Conservation (phyloP, 768 basidiomycete species). For the Fomitopsis serialis region DNA sequence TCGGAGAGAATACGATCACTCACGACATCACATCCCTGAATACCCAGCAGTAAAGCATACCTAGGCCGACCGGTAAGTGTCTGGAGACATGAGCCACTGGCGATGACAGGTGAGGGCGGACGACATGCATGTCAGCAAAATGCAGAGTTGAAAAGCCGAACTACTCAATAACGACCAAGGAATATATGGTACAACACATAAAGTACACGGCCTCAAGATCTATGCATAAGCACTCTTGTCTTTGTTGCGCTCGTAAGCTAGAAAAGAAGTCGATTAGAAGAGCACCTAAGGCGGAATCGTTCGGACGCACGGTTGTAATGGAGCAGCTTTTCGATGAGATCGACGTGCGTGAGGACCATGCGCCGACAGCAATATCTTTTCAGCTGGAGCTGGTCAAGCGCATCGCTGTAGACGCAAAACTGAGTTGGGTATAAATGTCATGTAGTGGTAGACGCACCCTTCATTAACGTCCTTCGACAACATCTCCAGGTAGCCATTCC, state of each 20-base stretch:
- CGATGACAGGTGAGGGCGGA: too few relatives aligned
- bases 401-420: slow-evolving; percentile 51
- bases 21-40: too few relatives aligned
- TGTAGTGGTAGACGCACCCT: slow-evolving; percentile 67
- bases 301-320: slow-evolving; percentile 84
- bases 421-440: not conserved
- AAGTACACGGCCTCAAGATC: too few relatives aligned
- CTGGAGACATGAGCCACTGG: too few relatives aligned
- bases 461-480: slow-evolving; percentile 79
- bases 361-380: slow-evolving; percentile 95
- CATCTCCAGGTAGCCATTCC: slow-evolving; percentile 82
- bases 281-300: not conserved
- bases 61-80: too few relatives aligned
- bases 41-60: too few relatives aligned
- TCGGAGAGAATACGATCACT: too few relatives aligned
- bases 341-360: slow-evolving; percentile 97
- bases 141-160: too few relatives aligned
- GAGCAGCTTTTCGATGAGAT: slow-evolving; percentile 93
- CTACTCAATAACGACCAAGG: too few relatives aligned
- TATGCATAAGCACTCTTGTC: slow-evolving; percentile 1
- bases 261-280: not conserved
- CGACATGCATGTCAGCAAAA: too few relatives aligned
- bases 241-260: slow-evolving; percentile 1
- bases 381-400: slow-evolving; percentile 82
- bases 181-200: too few relatives aligned